Evolutionary conservation across 495 filamentous ascomycete genomes (phyloP).

Genomic region (Annulohypoxylon stygium): DNA sequence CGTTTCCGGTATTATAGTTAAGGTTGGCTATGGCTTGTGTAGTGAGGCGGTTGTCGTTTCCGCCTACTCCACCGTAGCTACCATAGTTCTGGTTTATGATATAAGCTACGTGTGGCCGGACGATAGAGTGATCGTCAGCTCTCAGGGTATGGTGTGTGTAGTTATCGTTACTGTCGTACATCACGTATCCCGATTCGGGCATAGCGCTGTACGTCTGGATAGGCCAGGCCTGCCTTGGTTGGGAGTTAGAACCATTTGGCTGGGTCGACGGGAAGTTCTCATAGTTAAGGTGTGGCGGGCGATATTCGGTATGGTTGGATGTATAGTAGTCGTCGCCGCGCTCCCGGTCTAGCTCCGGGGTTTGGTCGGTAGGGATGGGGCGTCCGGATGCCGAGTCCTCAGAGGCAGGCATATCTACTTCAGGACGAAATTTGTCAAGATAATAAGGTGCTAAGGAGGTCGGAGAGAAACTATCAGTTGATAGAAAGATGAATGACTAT

Average conservation of each 20-base stretch:
- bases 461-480: not conserved
- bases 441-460: not conserved
- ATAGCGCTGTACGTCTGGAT: not conserved
- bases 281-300: slow-evolving; percentile 42
- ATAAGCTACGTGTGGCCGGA: slow-evolving; percentile 14
- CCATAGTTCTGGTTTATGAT: slow-evolving; percentile 25
- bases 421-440: not conserved
- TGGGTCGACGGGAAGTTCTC: slow-evolving; percentile 41
- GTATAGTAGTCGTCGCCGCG: slow-evolving; percentile 2
- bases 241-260: slow-evolving; percentile 17
- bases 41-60: slow-evolving; percentile 17
- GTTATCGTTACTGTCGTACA: not conserved
- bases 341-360: slow-evolving; percentile 17
- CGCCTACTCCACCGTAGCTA: not conserved
- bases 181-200: not conserved
- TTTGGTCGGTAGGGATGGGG: slow-evolving; percentile 3
- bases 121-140: slow-evolving; percentile 8
- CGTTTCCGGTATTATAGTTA: slow-evolving; percentile 11
- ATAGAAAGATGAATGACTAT: not conserved
- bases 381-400: not conserved
- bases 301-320: slow-evolving; percentile 26
- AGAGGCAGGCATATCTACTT: slow-evolving; percentile 20
- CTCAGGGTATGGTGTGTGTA: slow-evolving; percentile 13
- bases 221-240: slow-evolving; percentile 17
- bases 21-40: slow-evolving; percentile 34